These are phyloP conservation scores for Komagataella pastoris DNA, from an alignment of 805 yeast genomes.

Conservation along the genomic window DNA sequence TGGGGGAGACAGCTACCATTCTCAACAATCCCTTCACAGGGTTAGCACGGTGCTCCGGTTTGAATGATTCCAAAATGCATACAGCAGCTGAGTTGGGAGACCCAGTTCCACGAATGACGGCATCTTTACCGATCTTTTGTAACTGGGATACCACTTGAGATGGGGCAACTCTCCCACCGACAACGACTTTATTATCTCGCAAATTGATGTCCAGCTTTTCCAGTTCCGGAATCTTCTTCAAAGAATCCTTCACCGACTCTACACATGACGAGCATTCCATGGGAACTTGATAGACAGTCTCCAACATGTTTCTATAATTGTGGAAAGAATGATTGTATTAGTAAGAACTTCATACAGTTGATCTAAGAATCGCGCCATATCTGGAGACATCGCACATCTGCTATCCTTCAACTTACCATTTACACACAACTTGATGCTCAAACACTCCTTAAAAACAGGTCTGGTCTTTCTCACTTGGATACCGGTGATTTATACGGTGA, in stretches of 20 bases:
- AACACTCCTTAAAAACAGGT: conserved; percentile 16
- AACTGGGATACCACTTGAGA: conserved; percentile 56
- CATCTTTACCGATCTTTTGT: conserved; percentile 71
- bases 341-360: not conserved
- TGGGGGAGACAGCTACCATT: conserved; percentile 49
- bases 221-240: conserved; percentile 38
- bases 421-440: conserved; percentile 2
- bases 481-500: conserved; percentile 60
- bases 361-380: not conserved
- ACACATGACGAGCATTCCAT: conserved; percentile 70
- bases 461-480: conserved; percentile 50
- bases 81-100: conserved; percentile 83
- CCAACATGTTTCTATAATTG: not conserved
- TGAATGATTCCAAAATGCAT: conserved; percentile 69
- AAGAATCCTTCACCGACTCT: conserved; percentile 38
- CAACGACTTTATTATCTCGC: conserved; percentile 44
- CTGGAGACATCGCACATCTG: not conserved
- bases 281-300: conserved; percentile 79
- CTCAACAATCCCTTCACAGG: conserved; percentile 84
- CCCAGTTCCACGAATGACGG: conserved; percentile 88
- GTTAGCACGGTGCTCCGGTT: conserved; percentile 24
- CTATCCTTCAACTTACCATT: not conserved
- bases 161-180: conserved; percentile 65
- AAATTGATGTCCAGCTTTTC: conserved; percentile 43
- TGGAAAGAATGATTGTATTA: not conserved